Conservation (phyloP, 2,329 filamentous ascomycete species). For the Xylariaceae sp. region DNA sequence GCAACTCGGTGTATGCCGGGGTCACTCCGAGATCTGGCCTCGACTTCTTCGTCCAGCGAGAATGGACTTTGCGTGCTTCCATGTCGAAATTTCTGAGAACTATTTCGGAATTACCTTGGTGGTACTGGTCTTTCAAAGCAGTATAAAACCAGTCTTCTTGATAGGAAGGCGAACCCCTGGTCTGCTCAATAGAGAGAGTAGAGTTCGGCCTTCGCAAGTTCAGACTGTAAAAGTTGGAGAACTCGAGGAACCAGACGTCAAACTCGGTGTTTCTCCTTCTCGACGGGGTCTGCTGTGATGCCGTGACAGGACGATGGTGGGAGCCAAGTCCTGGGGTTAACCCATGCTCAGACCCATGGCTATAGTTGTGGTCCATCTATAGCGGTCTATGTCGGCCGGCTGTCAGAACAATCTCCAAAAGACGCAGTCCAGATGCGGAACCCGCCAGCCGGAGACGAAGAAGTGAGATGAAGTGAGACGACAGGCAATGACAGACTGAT, state of each 20-base stretch:
- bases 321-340: not conserved
- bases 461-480: too few relatives aligned
- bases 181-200: conserved; percentile 17
- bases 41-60: conserved; percentile 27
- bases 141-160: conserved; percentile 23
- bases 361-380: conserved; percentile 7
- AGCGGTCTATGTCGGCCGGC: too few relatives aligned
- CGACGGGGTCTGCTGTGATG: conserved; percentile 8
- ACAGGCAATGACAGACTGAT: too few relatives aligned
- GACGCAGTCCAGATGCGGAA: too few relatives aligned
- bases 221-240: conserved; percentile 27
- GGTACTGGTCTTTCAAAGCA: conserved; percentile 22
- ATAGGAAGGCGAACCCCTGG: conserved; percentile 16
- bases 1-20: conserved; percentile 19
- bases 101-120: conserved; percentile 14
- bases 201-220: conserved; percentile 22
- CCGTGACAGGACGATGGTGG: conserved; percentile 1
- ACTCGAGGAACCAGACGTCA: conserved; percentile 28
- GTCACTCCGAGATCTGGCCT: conserved; percentile 18
- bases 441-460: too few relatives aligned
- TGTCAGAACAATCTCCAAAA: too few relatives aligned
- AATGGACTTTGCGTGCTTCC: conserved; percentile 22
- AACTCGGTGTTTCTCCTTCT: conserved; percentile 14
- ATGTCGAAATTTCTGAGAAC: conserved; percentile 20
- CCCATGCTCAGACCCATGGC: conserved; percentile 5